Conservation (phyloP, 2,329 filamentous ascomycete species). For the Elsinoe batatas region DNA sequence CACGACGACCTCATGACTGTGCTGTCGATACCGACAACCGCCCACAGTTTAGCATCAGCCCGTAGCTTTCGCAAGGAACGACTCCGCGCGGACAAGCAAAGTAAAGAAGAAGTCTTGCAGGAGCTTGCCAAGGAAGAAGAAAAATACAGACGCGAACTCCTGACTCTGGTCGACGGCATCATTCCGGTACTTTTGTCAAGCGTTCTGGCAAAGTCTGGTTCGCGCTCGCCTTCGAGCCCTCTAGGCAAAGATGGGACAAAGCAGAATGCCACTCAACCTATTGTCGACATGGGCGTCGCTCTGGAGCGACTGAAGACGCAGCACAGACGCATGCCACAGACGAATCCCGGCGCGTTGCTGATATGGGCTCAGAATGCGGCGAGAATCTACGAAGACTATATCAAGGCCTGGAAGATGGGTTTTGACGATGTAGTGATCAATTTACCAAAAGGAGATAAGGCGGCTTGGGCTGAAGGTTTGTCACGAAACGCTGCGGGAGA, state of each 20-base stretch:
- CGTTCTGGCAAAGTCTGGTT: constrained; percentile 57
- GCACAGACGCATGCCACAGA: constrained; percentile 69
- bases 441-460: constrained; percentile 60
- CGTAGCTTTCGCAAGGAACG: constrained; percentile 68
- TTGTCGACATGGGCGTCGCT: constrained; percentile 86
- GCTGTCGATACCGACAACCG: constrained; percentile 61
- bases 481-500: constrained; percentile 51
- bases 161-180: constrained; percentile 87
- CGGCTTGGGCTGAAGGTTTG: constrained; percentile 45
- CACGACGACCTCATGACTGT: constrained; percentile 93
- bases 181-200: constrained; percentile 84
- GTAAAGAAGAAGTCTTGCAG: constrained; percentile 62
- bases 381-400: constrained; percentile 73
- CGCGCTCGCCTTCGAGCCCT: constrained; percentile 52
- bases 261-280: constrained; percentile 65
- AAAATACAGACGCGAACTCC: constrained; percentile 82
- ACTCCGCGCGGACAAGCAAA: constrained; percentile 56
- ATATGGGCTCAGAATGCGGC: constrained; percentile 72
- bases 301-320: constrained; percentile 73
- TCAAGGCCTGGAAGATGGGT: constrained; percentile 80
- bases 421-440: constrained; percentile 95
- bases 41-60: constrained; percentile 62
- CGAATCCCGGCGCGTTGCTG: constrained; percentile 61
- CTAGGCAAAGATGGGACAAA: constrained; percentile 41
- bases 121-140: constrained; percentile 76